Conservation (phyloP, 164 flowering plant species). For the Warburgia ugandensis region DNA sequence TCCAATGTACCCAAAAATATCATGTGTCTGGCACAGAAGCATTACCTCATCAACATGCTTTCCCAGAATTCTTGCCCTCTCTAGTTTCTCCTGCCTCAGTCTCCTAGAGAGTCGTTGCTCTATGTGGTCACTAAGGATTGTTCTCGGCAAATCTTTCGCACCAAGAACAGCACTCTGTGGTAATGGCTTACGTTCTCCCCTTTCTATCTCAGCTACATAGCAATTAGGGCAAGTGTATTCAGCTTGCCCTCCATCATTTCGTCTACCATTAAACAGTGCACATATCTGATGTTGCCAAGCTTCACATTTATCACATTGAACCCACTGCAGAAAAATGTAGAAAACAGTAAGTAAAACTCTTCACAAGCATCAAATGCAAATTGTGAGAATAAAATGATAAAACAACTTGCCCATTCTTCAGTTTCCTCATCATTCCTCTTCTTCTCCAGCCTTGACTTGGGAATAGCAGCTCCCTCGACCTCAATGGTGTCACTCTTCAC, state of each 20-base stretch:
- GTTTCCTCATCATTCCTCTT: conserved; percentile 97
- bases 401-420: conserved; percentile 80
- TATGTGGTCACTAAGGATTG: conserved; percentile 92
- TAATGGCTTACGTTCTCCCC: conserved; percentile 83
- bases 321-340: conserved; percentile 68
- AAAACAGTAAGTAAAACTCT: not conserved
- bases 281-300: conserved; percentile 99
- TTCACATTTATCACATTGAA: conserved; percentile 98
- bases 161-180: conserved; percentile 99
- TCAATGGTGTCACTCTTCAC: conserved; percentile 73
- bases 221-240: conserved; percentile 98
- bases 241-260: conserved; percentile 98
- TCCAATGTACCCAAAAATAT: too few species aligned
- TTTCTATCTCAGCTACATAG: conserved; percentile 71
- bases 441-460: conserved; percentile 72
- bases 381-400: not conserved
- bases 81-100: conserved; percentile 76
- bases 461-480: conserved; percentile 64
- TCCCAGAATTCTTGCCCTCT: conserved; percentile 70
- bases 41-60: conserved; percentile 78
- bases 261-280: conserved; percentile 91
- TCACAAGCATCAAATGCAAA: not conserved
- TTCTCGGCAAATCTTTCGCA: conserved; percentile 95
- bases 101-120: conserved; percentile 65
- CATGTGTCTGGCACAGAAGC: too few species aligned